Conservation (phyloP, 371 early-diverging fungal genomes). For the Actinomortierella ambigua region DNA sequence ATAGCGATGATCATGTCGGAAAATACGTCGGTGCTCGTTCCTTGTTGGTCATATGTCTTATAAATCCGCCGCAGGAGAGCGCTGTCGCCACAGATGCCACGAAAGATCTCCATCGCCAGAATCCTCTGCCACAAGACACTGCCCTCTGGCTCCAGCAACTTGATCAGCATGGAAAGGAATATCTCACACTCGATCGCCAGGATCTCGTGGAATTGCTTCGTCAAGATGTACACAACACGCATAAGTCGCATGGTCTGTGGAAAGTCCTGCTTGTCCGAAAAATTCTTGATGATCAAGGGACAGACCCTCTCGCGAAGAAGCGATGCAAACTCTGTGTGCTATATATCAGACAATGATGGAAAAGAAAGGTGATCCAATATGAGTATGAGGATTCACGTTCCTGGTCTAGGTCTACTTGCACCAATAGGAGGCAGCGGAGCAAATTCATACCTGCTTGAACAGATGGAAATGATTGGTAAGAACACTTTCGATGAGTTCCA, state of each 20-base stretch:
- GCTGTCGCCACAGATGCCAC: constrained; percentile 68
- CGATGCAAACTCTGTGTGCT: constrained; percentile 77
- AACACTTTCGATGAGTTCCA: constrained; percentile 94
- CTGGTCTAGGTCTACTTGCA: too few relatives aligned
- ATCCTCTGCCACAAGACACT: constrained; percentile 88
- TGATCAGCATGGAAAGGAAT: constrained; percentile 86
- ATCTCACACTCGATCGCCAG: constrained; percentile 92
- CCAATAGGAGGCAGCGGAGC: too few relatives aligned
- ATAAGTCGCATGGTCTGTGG: constrained; percentile 83
- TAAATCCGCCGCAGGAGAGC: constrained; percentile 71
- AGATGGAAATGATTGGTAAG: constrained; percentile 77
- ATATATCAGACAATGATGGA: not conserved
- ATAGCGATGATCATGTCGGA: constrained; percentile 82
- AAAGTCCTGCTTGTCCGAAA: constrained; percentile 89
- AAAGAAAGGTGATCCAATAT: too few relatives aligned
- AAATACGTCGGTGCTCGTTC: constrained; percentile 76
- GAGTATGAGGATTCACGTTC: too few relatives aligned
- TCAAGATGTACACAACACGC: constrained; percentile 79
- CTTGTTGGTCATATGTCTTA: constrained; percentile 73
- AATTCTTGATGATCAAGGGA: constrained; percentile 86
- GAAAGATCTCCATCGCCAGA: constrained; percentile 85
- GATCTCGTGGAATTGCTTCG: constrained; percentile 77
- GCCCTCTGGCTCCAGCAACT: constrained; percentile 76
- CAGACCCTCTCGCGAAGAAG: constrained; percentile 83
- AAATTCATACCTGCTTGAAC: constrained; percentile 68